These are phyloP conservation scores for Lentinula lateritia DNA, from an alignment of 768 basidiomycete species.

Conservation along the genomic window DNA sequence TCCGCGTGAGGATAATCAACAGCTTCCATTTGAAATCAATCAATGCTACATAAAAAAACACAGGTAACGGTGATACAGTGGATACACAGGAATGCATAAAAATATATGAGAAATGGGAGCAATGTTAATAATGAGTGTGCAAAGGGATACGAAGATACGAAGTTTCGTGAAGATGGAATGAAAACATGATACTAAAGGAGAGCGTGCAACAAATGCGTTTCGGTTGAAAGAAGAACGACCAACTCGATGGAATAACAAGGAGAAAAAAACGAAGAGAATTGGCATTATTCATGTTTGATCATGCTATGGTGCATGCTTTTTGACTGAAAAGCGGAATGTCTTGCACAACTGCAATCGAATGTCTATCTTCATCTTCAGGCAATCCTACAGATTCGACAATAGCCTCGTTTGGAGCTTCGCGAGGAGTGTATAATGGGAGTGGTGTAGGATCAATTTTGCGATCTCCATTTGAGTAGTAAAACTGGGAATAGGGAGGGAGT, in stretches of 20 bases:
- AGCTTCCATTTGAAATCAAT: too few species aligned
- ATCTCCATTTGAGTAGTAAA: slow-evolving; percentile 72
- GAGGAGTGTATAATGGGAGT: slow-evolving; percentile 59
- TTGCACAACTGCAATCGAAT: neutral
- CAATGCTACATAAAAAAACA: too few species aligned
- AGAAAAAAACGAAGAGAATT: neutral
- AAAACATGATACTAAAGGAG: neutral
- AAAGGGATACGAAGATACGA: neutral
- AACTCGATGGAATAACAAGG: neutral
- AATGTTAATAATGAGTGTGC: neutral
- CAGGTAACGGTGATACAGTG: neutral
- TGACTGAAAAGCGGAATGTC: neutral
- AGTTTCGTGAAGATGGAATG: neutral
- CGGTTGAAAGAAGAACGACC: neutral
- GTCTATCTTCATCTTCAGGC: neutral
- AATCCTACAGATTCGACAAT: neutral
- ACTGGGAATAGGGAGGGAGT: slow-evolving; percentile 74
- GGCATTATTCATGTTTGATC: neutral
- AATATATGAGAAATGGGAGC: neutral
- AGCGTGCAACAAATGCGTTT: neutral
- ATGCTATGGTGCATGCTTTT: neutral
- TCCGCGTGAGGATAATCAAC: too few species aligned
- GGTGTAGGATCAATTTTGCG: slow-evolving; percentile 67
- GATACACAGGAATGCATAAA: neutral
- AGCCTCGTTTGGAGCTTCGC: neutral